Evolutionary conservation across 768 basidiomycete genomes (phyloP), one percentile per base, ranked within the genome.

Genomic region (Pisolithus microcarpus): DNA sequence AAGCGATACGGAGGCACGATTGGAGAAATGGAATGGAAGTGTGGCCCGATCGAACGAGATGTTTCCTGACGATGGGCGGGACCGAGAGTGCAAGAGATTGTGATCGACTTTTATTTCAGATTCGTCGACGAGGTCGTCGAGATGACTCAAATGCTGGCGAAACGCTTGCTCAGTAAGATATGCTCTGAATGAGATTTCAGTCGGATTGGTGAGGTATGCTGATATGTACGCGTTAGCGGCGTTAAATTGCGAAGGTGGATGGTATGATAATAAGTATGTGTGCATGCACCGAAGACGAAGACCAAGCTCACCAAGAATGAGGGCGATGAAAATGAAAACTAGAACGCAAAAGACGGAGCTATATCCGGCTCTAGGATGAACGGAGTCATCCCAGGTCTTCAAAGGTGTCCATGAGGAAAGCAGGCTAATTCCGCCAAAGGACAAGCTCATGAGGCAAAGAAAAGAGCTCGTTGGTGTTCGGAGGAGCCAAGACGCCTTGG

Each of bases 151-250:
- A 67, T 97, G 93, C 50, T 90, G 88, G 48, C 94, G 89, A 67
- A 99, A 97, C 23, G 92, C 94, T 63, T 90, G 89, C 63, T 96
- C 93, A n/a, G 94, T 98, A 58, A 98, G 84, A 71, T 91, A 94
- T 18, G 91, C 77, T 48, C 94, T 84, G 70, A 99, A 97, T 7
- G 92, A 92, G 43, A 84, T 84, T 69, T 97, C 93, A 50, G 86
- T 83, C 21, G 95, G 95, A 68, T 97, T 98, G 31, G 92, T 91
- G 65, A 94, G 80, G 74, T 92, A 92, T 44, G 94, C 95, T 97
- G 72, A 40, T 53, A 42, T 47, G 43, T 7, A 19, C 30, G 43
- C 24, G 43, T 37, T 37, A 38, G 19, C 4, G 24, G 46, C 21
- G 49, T 48, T 51, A 28, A 56, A 21, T 28, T 24, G 15, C 11